phyloP scores from a whole-genome alignment of 1,139 yeast species.

The Kodamaea fungicola region DNA sequence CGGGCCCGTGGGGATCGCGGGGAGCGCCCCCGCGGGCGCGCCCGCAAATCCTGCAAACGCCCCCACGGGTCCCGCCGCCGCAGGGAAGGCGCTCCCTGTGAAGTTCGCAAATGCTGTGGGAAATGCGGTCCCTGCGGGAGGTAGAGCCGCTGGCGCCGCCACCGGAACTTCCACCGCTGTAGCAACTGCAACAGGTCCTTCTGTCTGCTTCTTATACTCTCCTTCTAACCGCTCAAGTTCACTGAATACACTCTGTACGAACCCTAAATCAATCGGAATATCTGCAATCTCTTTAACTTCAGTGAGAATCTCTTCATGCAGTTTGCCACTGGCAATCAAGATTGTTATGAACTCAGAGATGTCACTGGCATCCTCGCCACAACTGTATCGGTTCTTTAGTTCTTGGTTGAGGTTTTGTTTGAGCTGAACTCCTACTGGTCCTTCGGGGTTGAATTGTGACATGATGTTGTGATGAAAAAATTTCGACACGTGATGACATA shows the following conservation, averaged over 20 bases:
- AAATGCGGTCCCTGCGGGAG: constrained; percentile 11
- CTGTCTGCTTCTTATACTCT: constrained; percentile 8
- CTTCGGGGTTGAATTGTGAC: constrained; percentile 38
- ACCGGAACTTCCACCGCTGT: not conserved
- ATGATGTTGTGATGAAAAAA: constrained; percentile 7
- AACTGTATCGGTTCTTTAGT: constrained; percentile 31
- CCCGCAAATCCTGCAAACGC: not conserved
- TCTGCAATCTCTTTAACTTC: constrained; percentile 70
- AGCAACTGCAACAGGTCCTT: not conserved
- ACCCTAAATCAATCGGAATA: constrained; percentile 51
- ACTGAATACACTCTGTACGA: constrained; percentile 50
- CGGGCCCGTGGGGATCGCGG: constrained; percentile 13
- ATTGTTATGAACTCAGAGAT: constrained; percentile 78
- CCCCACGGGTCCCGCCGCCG: too few relatives aligned
- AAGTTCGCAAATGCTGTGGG: constrained; percentile 5
- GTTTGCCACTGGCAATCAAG: constrained; percentile 68
- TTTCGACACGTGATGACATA: not conserved
- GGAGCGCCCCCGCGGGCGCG: constrained; percentile 1
- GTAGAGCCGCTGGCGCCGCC: constrained; percentile 7
- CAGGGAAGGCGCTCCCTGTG: constrained; percentile 6
- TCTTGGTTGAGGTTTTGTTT: constrained; percentile 36
- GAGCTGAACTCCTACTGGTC: constrained; percentile 38
- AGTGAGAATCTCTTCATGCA: constrained; percentile 56
- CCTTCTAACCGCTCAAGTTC: constrained; percentile 44
- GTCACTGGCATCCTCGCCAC: constrained; percentile 66